Base-by-base conservation (phyloP, 2,329 filamentous ascomycete species). In the Fusarium bulbicola region DNA sequence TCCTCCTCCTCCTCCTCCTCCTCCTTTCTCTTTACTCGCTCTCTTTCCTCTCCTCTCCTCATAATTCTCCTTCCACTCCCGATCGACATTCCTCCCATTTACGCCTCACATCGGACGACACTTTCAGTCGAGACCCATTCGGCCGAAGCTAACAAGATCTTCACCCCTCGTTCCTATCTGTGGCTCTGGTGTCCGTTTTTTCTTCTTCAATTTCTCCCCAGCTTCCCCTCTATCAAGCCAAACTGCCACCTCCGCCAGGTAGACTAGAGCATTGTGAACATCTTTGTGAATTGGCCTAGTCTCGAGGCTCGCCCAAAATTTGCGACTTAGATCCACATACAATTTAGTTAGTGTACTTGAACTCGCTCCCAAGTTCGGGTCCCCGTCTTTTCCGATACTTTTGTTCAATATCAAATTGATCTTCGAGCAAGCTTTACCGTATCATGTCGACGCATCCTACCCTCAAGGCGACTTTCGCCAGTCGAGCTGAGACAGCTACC, bases 401-500 rank as follows among this genome's bases (percentile, higher is more conserved):
- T 59, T 58, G 45, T 39, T 50, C 46, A 43, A 43, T 16, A 42
- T 28, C 42, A 24, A 54, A 56, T 34, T 63, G 46, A 57, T 52
- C 40, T 52, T 24, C 40, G 50, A 60, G 47, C 37, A 50, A 58
- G 36, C 46, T 42, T 53, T 36, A 36, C 21, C 37, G 61, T 73
- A 70, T 52, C 60, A 84, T 84, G 82, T 73, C 80, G 71, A 73
- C 80, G 56, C 85, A 87, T 77, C 81, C 84, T 14, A 86, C 86
- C 53, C 80, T 89, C 72, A 85, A 84, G 82, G 83, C 83, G 79
- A 86, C 86, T 63, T 91, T 86, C 79, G 84, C 84, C 80, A 82
- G 84, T 68, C 84, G 89, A 76, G 85, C 87, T 42, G 82, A 85
- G 72, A 81, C 84, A 67, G 85, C 85, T 58, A 81, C 82, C 21